Conservation (phyloP, 2,329 filamentous ascomycete species). For the Penicillium sp. region DNA sequence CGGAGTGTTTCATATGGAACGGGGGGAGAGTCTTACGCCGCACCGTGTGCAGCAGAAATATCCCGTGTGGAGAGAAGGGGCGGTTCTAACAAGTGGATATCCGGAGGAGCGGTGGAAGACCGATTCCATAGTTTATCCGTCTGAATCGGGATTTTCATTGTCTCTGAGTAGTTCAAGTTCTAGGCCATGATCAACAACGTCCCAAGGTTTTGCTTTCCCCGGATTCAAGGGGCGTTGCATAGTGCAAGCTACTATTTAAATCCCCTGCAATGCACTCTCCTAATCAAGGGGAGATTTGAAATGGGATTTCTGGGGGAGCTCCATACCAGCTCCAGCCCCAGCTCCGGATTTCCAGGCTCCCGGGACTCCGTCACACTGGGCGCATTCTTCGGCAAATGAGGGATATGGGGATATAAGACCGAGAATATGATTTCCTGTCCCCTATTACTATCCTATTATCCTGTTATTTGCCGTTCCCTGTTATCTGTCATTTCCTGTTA, state of each 20-base stretch:
- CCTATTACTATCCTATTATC: not conserved
- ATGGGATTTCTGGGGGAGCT: constrained; percentile 5
- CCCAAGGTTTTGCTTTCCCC: constrained; percentile 7
- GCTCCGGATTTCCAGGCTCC: constrained; percentile 9
- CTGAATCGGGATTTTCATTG: constrained; percentile 1
- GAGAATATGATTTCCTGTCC: not conserved
- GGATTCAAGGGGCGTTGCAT: constrained; percentile 18
- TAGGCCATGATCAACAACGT: constrained; percentile 2
- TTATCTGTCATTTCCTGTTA: not conserved
- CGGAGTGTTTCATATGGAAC: not conserved
- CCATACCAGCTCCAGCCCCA: not conserved
- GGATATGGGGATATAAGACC: not conserved
- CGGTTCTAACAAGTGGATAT: not conserved
- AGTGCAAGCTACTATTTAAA: constrained; percentile 6
- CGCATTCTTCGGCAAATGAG: not conserved
- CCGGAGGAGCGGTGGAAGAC: constrained; percentile 5
- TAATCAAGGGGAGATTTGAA: not conserved
- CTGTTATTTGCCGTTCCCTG: not conserved
- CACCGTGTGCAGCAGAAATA: not conserved
- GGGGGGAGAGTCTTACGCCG: not conserved
- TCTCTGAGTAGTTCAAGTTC: not conserved
- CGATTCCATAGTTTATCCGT: constrained; percentile 12
- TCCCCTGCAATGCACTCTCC: constrained; percentile 7
- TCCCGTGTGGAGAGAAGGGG: constrained; percentile 1
- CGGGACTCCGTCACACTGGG: constrained; percentile 4